Percentiles rank a stretch among this genome's conserved stretches.
Evolutionary conservation across 139 green algal genomes (phyloP).

Genomic region (Raphidocelis subcapitata): DNA sequence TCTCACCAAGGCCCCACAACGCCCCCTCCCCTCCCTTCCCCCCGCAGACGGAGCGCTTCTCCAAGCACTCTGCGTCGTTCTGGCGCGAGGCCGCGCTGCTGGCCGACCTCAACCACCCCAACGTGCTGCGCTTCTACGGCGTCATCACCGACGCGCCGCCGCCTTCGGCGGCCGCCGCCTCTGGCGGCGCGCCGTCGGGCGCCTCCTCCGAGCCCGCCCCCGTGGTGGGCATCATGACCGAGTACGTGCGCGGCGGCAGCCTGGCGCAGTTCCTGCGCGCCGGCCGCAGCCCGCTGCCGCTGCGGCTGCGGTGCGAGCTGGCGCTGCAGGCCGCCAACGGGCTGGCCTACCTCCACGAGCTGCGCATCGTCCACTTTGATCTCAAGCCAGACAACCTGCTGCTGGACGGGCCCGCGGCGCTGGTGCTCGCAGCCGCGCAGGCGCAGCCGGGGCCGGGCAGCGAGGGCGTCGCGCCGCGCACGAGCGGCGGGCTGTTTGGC

Average conservation of each 20-base stretch:
- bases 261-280: not conserved
- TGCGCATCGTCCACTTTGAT: slow-evolving; percentile 93
- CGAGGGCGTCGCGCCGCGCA: not conserved
- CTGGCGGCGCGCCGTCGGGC: not conserved
- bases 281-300: slow-evolving; percentile 36
- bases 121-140: slow-evolving; percentile 92
- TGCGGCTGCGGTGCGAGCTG: slow-evolving; percentile 71
- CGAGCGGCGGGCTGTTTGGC: not conserved
- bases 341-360: slow-evolving; percentile 89
- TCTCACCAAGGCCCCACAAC: too few relatives aligned
- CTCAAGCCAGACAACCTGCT: slow-evolving; percentile 93
- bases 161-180: not conserved
- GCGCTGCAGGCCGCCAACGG: slow-evolving; percentile 78
- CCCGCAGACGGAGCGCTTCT: slow-evolving; percentile 49
- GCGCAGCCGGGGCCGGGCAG: not conserved
- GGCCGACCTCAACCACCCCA: slow-evolving; percentile 85
- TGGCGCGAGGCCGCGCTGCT: slow-evolving; percentile 82
- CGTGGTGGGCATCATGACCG: slow-evolving; percentile 84
- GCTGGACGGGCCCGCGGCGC: slow-evolving; percentile 58
- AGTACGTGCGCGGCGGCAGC: slow-evolving; percentile 62
- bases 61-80: slow-evolving; percentile 76
- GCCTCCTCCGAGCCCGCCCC: slow-evolving; percentile 5
- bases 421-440: slow-evolving; percentile 18
- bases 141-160: slow-evolving; percentile 60
- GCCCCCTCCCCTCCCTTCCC: not conserved